Conservation (phyloP, 257 asterid genomes). For the Gynochthodes officinalis region DNA sequence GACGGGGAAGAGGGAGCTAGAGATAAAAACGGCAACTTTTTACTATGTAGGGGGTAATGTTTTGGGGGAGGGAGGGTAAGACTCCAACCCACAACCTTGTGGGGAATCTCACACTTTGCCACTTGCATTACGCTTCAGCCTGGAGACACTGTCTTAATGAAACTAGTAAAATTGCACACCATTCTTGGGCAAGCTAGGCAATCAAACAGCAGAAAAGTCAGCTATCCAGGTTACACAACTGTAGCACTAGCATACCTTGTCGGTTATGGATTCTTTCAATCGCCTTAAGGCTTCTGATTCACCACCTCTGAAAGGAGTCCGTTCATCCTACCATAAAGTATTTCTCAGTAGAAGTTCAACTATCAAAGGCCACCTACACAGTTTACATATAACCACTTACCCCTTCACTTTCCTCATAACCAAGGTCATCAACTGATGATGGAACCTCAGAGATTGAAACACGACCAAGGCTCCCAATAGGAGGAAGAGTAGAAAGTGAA, state of each 20-base stretch:
- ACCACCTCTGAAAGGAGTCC: conserved; percentile 85
- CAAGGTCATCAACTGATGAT: conserved; percentile 66
- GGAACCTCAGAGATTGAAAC: conserved; percentile 60
- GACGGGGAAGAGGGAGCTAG: background rate
- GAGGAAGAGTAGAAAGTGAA: conserved; percentile 53
- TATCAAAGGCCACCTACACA: background rate
- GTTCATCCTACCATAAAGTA: conserved; percentile 47
- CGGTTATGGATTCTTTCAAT: conserved; percentile 58
- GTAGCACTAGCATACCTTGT: conserved; percentile 46
- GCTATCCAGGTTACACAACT: background rate
- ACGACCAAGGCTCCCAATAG: conserved; percentile 56
- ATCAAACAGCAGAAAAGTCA: background rate
- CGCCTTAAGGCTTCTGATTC: conserved; percentile 92
- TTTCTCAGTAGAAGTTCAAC: conserved; percentile 13
- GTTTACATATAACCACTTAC: conserved; percentile 27
- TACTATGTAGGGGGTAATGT: too few relatives aligned
- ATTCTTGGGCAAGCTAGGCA: conserved; percentile 1
- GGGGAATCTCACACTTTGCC: too few relatives aligned
- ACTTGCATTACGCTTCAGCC: background rate
- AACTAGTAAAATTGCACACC: background rate
- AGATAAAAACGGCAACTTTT: too few relatives aligned
- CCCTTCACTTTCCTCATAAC: conserved; percentile 62
- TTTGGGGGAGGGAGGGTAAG: background rate
- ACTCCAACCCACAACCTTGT: background rate
- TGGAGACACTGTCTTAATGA: background rate